Base-by-base conservation (phyloP, 768 basidiomycete genomes). In the Lepiota brunneoincarnata region DNA sequence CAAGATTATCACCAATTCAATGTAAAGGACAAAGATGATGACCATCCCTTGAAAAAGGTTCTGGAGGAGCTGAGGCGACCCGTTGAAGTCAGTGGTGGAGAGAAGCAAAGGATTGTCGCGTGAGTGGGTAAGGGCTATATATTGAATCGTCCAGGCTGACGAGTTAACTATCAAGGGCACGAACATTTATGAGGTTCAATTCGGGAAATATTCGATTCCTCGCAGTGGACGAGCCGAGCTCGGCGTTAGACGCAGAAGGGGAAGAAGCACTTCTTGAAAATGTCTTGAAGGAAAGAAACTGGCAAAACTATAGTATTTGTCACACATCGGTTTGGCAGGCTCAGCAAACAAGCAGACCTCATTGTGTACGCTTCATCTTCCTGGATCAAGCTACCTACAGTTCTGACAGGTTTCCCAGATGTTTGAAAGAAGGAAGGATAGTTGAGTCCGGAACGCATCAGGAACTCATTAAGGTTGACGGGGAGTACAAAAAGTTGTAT, bases 221-320 rank as follows among this genome's bases (percentile, higher is more conserved):
- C 15, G 72, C 80, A 2, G 73, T 80, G 2, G 84, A 86, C 56
- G 83, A 86, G 61, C 82, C 83, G 0, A 82, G 74, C 36, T 81
- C 82, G 0, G 75, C 80, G 2, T 58, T 84, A 37, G 84, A 86
- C 49, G 75, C 85, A 7, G 65, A 77, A 40, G 77, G 73, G 0
- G 85, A 87, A 61, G 72, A 70, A 12, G 66, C 74, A 1, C 67
- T 85, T 10, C 73, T 83, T 49, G 58, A 71, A 14, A 65, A 67
- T 9, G 63, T 84, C 31, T 65, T 69, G 3, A 58, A 62, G 1
- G 58, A 62, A 23, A 70, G 77, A 4, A 60, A 66, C 11, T n/a
- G 80, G 77, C 1, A 82, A 77, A 65, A 85, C 82, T 0, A 72
- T 80, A 65, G 66, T 86, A 11, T 73, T 82, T 39, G 79, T 83